Evolutionary conservation across 1,284 basidiomycete genomes (phyloP).

Genomic region (Calocybe gambosa): DNA sequence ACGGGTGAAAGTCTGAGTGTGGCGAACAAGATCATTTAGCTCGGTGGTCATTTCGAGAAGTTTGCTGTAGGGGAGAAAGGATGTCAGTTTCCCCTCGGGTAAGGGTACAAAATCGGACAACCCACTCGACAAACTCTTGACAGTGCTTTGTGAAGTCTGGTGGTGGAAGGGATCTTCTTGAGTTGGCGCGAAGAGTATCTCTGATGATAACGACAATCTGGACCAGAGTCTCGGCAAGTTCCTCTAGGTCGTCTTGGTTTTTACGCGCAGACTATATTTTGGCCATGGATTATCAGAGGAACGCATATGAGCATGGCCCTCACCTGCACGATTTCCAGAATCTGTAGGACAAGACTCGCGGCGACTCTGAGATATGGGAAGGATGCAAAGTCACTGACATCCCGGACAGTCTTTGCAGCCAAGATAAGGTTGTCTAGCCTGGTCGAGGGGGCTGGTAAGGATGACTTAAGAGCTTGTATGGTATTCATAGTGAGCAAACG

Average conservation of each 20-base stretch:
- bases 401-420: constrained; percentile 1
- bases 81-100: not conserved
- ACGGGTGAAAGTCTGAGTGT: constrained; percentile 4
- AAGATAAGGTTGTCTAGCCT: constrained; percentile 6
- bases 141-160: not conserved
- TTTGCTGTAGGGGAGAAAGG: not conserved
- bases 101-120: not conserved
- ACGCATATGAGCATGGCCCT: not conserved
- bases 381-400: constrained; percentile 1
- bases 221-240: constrained; percentile 6
- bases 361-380: constrained; percentile 6
- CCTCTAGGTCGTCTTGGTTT: constrained; percentile 8
- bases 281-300: not conserved
- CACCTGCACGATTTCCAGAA: constrained; percentile 9
- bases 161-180: not conserved
- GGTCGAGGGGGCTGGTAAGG: not conserved
- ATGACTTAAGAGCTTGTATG: not conserved
- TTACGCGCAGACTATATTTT: not conserved
- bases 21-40: constrained; percentile 1
- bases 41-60: constrained; percentile 2
- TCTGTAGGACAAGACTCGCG: constrained; percentile 7
- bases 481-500: not conserved
- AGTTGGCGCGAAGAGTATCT: constrained; percentile 6
- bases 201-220: constrained; percentile 3
- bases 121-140: constrained; percentile 7